phyloP scores from a whole-genome alignment of 164 flowering plant genomes.

The Kalanchoe fedtschenkoi region DNA sequence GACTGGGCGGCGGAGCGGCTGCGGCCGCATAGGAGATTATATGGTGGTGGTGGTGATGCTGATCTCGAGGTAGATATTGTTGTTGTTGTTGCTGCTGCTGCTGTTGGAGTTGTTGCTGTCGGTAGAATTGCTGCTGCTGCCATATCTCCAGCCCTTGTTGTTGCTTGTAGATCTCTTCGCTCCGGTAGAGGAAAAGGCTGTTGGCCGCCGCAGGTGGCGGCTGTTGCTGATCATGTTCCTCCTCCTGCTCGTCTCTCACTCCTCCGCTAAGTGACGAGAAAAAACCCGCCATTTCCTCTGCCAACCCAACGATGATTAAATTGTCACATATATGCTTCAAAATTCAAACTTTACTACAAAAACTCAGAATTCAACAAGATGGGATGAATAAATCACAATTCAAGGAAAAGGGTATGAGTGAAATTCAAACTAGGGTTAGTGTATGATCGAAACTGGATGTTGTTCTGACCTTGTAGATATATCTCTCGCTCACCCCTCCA shows the following conservation, averaged over 20 bases:
- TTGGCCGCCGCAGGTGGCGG: neutral
- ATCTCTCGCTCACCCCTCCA: neutral
- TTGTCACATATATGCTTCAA: constrained; percentile 8
- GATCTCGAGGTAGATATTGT: constrained; percentile 22
- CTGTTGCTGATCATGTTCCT: constrained; percentile 2
- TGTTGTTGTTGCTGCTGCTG: constrained; percentile 3
- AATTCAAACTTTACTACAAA: constrained; percentile 19
- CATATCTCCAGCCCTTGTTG: constrained; percentile 8
- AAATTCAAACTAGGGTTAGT: neutral
- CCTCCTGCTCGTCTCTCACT: constrained; percentile 2
- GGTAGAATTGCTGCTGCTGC: constrained; percentile 9
- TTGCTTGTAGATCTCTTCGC: constrained; percentile 5
- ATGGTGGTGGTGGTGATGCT: constrained; percentile 18
- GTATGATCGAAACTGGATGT: neutral
- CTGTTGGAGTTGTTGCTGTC: constrained; percentile 3
- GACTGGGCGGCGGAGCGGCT: constrained; percentile 3
- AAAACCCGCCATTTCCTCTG: constrained; percentile 47
- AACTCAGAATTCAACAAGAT: neutral
- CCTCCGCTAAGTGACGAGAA: constrained; percentile 33
- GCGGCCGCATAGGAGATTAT: constrained; percentile 16
- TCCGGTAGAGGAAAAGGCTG: constrained; percentile 1
- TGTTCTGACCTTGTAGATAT: neutral
- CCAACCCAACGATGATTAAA: neutral
- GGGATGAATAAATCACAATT: constrained; percentile 26
- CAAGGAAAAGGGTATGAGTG: neutral